These are phyloP conservation scores for Triadica sebifera DNA, from an alignment of 345 rosid species.

Conservation along the genomic window DNA sequence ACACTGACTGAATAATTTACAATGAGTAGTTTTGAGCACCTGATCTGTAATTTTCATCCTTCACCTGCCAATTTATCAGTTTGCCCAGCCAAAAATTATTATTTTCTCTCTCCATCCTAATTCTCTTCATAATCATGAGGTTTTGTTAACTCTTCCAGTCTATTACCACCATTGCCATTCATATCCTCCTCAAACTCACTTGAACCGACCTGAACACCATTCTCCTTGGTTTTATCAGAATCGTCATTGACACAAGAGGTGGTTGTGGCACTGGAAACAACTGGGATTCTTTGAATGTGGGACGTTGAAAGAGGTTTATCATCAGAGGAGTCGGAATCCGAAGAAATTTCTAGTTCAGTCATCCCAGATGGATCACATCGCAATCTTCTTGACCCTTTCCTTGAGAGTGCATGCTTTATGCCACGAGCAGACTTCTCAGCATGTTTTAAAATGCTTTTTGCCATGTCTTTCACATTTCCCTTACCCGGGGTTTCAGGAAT, in stretches of 20 bases:
- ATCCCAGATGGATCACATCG: slow-evolving; percentile 21
- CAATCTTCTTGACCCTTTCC: slow-evolving; percentile 55
- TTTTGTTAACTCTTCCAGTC: slow-evolving; percentile 7
- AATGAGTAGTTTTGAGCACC: neutral
- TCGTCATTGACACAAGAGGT: slow-evolving; percentile 3
- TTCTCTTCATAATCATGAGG: slow-evolving; percentile 19
- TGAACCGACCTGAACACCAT: slow-evolving; percentile 19
- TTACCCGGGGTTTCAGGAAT: slow-evolving; percentile 45
- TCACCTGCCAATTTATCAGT: neutral
- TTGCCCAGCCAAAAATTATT: neutral
- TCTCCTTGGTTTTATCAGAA: slow-evolving; percentile 24
- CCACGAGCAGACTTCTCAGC: slow-evolving; percentile 58
- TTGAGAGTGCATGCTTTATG: slow-evolving; percentile 60
- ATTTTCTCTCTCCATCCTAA: slow-evolving; percentile 9
- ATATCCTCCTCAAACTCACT: slow-evolving; percentile 23
- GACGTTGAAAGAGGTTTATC: slow-evolving; percentile 41
- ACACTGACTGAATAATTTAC: neutral
- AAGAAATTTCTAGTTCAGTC: slow-evolving; percentile 30
- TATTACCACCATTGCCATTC: slow-evolving; percentile 19
- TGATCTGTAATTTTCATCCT: neutral
- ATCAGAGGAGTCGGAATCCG: slow-evolving; percentile 47
- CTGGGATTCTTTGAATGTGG: slow-evolving; percentile 22
- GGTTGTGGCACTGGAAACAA: slow-evolving; percentile 23
- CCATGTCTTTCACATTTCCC: slow-evolving; percentile 52
- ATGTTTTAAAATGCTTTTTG: slow-evolving; percentile 61